phyloP scores from a whole-genome alignment of 257 asterid genomes.

The Catharanthus roseus region DNA sequence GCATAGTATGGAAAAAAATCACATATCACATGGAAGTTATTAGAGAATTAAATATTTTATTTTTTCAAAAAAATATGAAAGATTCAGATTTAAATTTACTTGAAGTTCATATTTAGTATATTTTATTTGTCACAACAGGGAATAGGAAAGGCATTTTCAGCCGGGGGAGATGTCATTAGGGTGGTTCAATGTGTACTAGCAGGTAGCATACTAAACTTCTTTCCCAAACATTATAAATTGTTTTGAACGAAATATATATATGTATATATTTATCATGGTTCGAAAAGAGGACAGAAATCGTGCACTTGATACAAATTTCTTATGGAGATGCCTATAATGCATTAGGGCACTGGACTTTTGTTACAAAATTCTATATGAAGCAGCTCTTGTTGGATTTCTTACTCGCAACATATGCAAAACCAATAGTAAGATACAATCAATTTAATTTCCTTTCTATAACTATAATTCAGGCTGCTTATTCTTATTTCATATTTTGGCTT shows the following conservation, averaged over 20 bases:
- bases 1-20: too few relatives aligned
- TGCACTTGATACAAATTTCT: background rate
- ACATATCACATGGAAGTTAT: too few relatives aligned
- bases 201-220: constrained; percentile 9
- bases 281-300: too few relatives aligned
- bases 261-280: too few relatives aligned
- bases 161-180: constrained; percentile 16
- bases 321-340: background rate
- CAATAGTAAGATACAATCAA: constrained; percentile 10
- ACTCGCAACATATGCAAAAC: constrained; percentile 15
- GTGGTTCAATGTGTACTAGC: background rate
- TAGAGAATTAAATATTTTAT: too few relatives aligned
- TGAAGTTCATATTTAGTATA: too few relatives aligned
- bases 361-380: background rate
- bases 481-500: background rate
- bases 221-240: too few relatives aligned
- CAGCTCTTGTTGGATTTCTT: constrained; percentile 18
- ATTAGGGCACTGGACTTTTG: constrained; percentile 9
- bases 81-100: too few relatives aligned
- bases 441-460: background rate
- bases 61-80: too few relatives aligned
- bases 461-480: background rate
- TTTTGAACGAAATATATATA: too few relatives aligned
- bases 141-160: constrained; percentile 23
- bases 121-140: constrained; percentile 2